Percentiles rank a stretch among this genome's conserved stretches.
Conservation (phyloP, 371 early-diverging fungal genomes). For the Dentiscutata heterogama region DNA sequence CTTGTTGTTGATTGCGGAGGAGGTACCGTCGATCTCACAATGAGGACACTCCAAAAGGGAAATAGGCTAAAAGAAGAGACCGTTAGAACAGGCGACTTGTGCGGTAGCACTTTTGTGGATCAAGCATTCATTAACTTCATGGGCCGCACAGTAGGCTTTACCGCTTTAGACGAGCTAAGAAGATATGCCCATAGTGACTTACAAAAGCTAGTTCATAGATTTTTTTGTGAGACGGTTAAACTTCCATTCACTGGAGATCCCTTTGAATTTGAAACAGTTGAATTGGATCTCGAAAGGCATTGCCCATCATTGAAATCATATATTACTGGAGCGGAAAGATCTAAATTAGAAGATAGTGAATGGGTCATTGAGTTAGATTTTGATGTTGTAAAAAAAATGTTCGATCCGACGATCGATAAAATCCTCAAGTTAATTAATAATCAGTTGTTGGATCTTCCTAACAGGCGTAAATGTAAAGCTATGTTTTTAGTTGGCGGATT, state of each 20-base stretch:
- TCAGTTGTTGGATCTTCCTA: constrained; percentile 52
- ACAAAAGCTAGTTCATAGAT: constrained; percentile 16
- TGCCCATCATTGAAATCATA: constrained; percentile 22
- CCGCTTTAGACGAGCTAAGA: not conserved
- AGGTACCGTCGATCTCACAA: constrained; percentile 36
- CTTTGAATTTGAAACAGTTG: not conserved
- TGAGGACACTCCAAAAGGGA: not conserved
- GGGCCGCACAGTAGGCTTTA: not conserved
- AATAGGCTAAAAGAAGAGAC: constrained; percentile 27
- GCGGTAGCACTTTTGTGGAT: constrained; percentile 35
- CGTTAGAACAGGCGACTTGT: constrained; percentile 15
- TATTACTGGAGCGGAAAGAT: not conserved
- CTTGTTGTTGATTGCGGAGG: constrained; percentile 21
- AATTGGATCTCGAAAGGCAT: constrained; percentile 13
- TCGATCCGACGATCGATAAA: constrained; percentile 14
- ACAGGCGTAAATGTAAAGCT: constrained; percentile 53
- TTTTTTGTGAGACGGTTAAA: constrained; percentile 34
- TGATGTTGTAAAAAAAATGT: constrained; percentile 24
- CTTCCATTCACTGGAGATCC: constrained; percentile 28
- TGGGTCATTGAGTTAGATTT: constrained; percentile 32
- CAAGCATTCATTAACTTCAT: constrained; percentile 21
- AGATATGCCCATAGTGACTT: constrained; percentile 1
- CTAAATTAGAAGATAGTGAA: not conserved
- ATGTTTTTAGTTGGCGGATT: constrained; percentile 67
- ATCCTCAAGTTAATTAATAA: constrained; percentile 21